Base-by-base conservation (phyloP, 192 early-diverging fungal species). In the Dimargaris xerosporica region DNA sequence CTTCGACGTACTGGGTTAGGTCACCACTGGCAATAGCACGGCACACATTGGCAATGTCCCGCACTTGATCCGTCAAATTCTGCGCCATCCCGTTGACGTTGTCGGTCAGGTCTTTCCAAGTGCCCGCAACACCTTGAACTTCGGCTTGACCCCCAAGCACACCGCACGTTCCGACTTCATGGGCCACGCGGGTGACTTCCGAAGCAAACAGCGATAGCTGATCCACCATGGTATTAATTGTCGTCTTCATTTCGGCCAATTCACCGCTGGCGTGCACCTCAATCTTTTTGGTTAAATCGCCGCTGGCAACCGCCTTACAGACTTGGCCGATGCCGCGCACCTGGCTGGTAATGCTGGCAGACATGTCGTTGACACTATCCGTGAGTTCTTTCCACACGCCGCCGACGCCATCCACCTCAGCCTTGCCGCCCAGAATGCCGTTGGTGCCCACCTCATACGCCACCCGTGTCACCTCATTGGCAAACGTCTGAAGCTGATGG, bases 41-140 rank as follows among this genome's bases (percentile, higher is more conserved):
- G 1, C 73, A 72, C 7, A 75, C 73, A 61, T 70, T 58, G 39
- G 73, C 73, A 54, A 75, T 75, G 64, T 75, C 73, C 28, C 73
- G 70, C 3, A 80, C 78, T 61, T 80, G 79, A 54, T 73, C 75
- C 0, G 79, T 80, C 21, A 81, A 61, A 59, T 81, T 81, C 15
- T 70, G 70, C 1, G 75, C 75, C 75, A 77, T 77, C 5, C 65
- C 63, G 67, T 77, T 77, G 16, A 77, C 75, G 29, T 77, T 77
- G 65, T 75, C 75, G 12, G 75, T 77, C 1, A 77, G 54, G 17
- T 71, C 43, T 28, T 69, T 71, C 75, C 75, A 77, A 3, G 75
- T 77, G 23, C 75, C 75, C 23, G 50, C 68, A 34, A 77, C 73
- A 25, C 69, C 72, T 53, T 69, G 73, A 19, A 75, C 73, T 56